A percentile compares a stretch with the other conserved stretches of the same genome.
These are phyloP conservation scores for Vaccinium myrtillus DNA, from an alignment of 148 eudicot genomes.

Conservation along the genomic window DNA sequence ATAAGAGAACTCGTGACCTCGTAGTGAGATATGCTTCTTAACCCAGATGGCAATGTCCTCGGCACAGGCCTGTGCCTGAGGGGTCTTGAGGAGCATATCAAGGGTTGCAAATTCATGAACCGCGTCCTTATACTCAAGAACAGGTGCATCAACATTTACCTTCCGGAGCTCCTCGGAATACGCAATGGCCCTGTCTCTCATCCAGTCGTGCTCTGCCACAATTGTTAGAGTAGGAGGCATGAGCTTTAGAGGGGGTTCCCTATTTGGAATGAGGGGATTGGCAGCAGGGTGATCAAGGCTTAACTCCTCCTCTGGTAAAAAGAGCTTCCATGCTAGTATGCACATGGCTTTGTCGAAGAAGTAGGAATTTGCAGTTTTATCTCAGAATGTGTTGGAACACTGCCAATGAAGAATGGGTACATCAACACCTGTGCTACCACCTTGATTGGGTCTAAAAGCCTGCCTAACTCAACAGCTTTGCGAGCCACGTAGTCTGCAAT, in stretches of 20 bases:
- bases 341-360: slow-evolving; percentile 94
- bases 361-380: slow-evolving; percentile 85
- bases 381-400: slow-evolving; percentile 82
- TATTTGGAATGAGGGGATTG: slow-evolving; percentile 64
- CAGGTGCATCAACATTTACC: slow-evolving; percentile 89
- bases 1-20: slow-evolving; percentile 96
- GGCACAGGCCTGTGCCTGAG: slow-evolving; percentile 92
- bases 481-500: slow-evolving; percentile 86
- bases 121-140: slow-evolving; percentile 89
- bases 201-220: slow-evolving; percentile 95
- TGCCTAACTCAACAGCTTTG: slow-evolving; percentile 75
- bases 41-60: slow-evolving; percentile 98
- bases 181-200: slow-evolving; percentile 94
- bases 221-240: slow-evolving; percentile 93
- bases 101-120: slow-evolving; percentile 97
- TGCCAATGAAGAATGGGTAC: slow-evolving; percentile 96
- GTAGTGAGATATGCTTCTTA: slow-evolving; percentile 81
- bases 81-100: slow-evolving; percentile 88
- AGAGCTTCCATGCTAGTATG: slow-evolving; percentile 86
- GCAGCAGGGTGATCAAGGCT: slow-evolving; percentile 95
- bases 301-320: slow-evolving; percentile 81
- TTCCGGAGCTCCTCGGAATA: slow-evolving; percentile 81
- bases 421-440: slow-evolving; percentile 91
- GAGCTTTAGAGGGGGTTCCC: slow-evolving; percentile 75
- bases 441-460: slow-evolving; percentile 80